A percentile compares a stretch with the other conserved stretches of the same genome.
Conservation (phyloP, 345 rosid genomes). For the Linum tenue region DNA sequence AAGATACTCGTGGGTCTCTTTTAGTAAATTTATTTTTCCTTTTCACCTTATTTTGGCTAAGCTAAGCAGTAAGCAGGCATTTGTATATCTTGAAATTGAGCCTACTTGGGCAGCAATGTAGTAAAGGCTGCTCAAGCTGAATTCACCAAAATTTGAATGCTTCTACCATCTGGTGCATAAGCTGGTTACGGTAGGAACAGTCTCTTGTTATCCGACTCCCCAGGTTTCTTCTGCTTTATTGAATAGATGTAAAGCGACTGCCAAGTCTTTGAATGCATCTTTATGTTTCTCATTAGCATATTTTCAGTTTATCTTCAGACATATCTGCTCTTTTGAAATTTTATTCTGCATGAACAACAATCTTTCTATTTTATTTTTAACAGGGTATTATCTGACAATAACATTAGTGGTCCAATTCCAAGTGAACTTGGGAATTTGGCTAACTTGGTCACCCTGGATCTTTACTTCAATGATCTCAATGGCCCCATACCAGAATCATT, state of each 20-base stretch:
- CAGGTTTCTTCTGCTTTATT: too few species aligned
- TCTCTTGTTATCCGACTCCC: too few species aligned
- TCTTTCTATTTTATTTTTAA: neutral
- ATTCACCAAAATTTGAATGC: too few species aligned
- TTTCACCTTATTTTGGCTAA: neutral
- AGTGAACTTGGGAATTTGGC: conserved; percentile 31
- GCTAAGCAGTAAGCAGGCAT: neutral
- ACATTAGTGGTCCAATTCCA: conserved; percentile 31
- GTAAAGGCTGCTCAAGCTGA: too few species aligned
- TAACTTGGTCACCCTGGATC: conserved; percentile 38
- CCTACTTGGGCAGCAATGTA: too few species aligned
- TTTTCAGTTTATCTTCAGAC: neutral
- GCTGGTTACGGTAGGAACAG: too few species aligned
- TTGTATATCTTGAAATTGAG: neutral
- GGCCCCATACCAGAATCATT: conserved; percentile 32
- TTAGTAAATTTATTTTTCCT: too few species aligned
- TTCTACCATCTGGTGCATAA: too few species aligned
- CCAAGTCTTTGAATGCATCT: neutral
- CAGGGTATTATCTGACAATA: conserved; percentile 37
- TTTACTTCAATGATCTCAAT: conserved; percentile 28
- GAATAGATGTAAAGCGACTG: too few species aligned
- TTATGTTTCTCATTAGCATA: neutral
- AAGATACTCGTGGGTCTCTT: too few species aligned
- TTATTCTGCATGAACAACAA: conserved; percentile 5
- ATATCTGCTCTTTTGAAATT: neutral